phyloP scores from a whole-genome alignment of 225 moss, liverwort and hornwort genomes.

The Antitrichia curtipendula region DNA sequence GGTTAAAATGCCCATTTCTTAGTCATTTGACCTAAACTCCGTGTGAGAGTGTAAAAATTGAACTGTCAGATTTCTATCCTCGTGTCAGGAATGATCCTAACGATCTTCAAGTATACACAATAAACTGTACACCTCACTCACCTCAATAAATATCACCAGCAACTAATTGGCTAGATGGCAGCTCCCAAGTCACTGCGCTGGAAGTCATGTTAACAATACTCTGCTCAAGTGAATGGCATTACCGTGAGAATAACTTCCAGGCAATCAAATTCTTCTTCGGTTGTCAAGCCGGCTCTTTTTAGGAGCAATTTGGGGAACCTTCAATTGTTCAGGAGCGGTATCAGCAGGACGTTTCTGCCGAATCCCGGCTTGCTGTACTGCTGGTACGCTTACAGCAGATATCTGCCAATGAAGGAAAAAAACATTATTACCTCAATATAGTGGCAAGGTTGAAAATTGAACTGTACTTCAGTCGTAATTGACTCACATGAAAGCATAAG shows the following conservation, averaged over 20 bases:
- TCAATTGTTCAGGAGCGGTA: background rate
- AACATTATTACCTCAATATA: background rate
- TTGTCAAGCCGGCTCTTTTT: conserved; percentile 35
- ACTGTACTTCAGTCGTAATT: background rate
- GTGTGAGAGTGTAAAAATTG: no score
- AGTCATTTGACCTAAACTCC: background rate
- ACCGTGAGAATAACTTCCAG: background rate
- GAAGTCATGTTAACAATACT: background rate
- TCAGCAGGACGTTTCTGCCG: conserved; percentile 11
- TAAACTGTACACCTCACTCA: background rate
- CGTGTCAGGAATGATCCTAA: background rate
- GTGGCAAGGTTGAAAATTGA: background rate
- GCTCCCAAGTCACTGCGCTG: background rate
- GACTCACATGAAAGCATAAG: background rate
- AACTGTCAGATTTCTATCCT: background rate
- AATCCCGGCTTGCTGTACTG: background rate
- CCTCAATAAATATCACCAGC: background rate
- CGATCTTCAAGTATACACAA: background rate
- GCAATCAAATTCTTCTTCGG: conserved; percentile 35
- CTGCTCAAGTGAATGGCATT: background rate
- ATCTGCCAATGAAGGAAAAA: conserved; percentile 6
- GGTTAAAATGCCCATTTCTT: background rate
- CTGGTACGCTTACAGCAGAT: conserved; percentile 12
- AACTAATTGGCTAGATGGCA: background rate
- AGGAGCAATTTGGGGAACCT: background rate